Evolutionary conservation across 495 filamentous ascomycete species (phyloP), one percentile per base, ranked within the genome.

Genomic region (Niebla homalea): DNA sequence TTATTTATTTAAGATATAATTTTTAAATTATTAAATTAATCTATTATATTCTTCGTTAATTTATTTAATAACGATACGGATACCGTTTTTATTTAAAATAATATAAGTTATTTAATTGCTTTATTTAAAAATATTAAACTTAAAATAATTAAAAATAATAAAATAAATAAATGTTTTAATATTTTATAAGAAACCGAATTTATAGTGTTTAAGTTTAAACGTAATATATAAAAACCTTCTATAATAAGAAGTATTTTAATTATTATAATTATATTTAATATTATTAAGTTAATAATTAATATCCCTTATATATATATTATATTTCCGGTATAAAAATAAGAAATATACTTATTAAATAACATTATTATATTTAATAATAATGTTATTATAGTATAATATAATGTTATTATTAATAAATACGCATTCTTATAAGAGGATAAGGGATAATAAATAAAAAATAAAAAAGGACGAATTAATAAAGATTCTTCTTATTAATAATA

Each of bases 231-330:
- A n/a, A n/a, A n/a, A n/a, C n/a, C n/a, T n/a, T n/a, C n/a, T n/a
- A n/a, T n/a, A n/a, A n/a, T n/a, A n/a, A n/a, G n/a, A n/a, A n/a
- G n/a, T n/a, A n/a, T n/a, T n/a, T n/a, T 46, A 20, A 32, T 47
- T 42, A 44, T 26, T 56, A 46, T 49, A 52, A 50, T n/a, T n/a
- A n/a, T n/a, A n/a, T n/a, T n/a, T 46, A 53, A 8, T 36, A 41
- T 38, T 21, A 55, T 36, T 42, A 48, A 37, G 35, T 42, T 55
- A 50, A 51, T 49, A 36, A 38, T 43, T 48, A 46, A 38, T 5
- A 49, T 53, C 32, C 21, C 36, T 53, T 43, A 56, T 56, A 58
- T 52, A 40, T 48, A 32, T 51, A 57, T 37, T 37, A 37, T 10
- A 10, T 37, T 37, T 37, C 10, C 10, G 10, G n/a, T 36, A 59